phyloP scores from a whole-genome alignment of 225 moss, liverwort and hornwort species.

The Lunularia cruciata region DNA sequence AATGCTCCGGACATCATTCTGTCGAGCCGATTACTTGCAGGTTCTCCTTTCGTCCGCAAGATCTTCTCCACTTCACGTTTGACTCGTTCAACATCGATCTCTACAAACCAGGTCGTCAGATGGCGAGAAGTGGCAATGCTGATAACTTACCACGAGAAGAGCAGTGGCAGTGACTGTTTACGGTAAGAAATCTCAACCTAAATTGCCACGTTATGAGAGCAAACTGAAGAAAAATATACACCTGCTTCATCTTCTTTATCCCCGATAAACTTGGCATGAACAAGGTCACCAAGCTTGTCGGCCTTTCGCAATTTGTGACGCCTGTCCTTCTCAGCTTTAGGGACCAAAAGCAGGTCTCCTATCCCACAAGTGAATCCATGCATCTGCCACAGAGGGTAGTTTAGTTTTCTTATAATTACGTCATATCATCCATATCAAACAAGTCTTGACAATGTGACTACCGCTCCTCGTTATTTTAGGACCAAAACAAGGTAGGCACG shows the following conservation, averaged over 20 bases:
- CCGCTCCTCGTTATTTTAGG: no score
- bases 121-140: no score
- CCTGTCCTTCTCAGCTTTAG: constrained; percentile 67
- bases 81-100: constrained; percentile 58
- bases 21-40: constrained; percentile 86
- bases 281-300: constrained; percentile 70
- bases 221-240: no score
- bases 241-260: constrained; percentile 54
- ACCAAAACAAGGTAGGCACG: no score
- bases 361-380: constrained; percentile 96
- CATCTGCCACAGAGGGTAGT: constrained; percentile 47
- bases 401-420: no score
- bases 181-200: not conserved
- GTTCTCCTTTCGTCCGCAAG: constrained; percentile 78
- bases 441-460: no score
- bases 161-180: not conserved
- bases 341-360: constrained; percentile 74
- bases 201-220: not conserved
- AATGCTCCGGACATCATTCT: constrained; percentile 97
- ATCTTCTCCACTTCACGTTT: constrained; percentile 82
- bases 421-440: no score
- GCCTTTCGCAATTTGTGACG: constrained; percentile 74
- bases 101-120: constrained; percentile 38
- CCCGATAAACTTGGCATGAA: constrained; percentile 79
- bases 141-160: no score